Base-by-base conservation (phyloP, 805 yeast genomes). In the Saturnispora bothae region DNA sequence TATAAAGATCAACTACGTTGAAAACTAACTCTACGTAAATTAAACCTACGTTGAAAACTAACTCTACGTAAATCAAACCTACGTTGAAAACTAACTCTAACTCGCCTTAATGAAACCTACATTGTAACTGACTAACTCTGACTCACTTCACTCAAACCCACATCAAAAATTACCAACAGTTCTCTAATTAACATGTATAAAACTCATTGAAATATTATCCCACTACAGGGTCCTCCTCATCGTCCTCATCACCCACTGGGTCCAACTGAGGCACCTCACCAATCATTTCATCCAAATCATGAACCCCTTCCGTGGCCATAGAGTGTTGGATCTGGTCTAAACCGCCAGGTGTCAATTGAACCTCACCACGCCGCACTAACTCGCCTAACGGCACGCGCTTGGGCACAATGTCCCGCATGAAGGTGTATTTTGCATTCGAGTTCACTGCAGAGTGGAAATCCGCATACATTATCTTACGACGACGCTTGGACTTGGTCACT, bases 351-450 rank as follows among this genome's bases (percentile, higher is more conserved):
- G 39, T 41, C 16, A 55, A 50, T 28, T 48, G 55, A 3, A 72
- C 63, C 41, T 57, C 56, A 32, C 68, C 66, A 23, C 62, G 59
- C 21, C 61, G 59, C 5, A 74, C 60, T 2, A 78, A 60, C 15
- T 68, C 68, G 13, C 68, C 66, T 19, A 77, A 52, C 3, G 71
- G 66, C 17, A 63, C 66, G 0, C 79, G 71, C 48, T 69, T 71
- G 3, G 92, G 94, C 6, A 82, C 78, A 3, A 83, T 63, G 41
- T 77, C 81, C 30, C 69, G 61, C 42, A 83, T 61, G 53, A 83
- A 83, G 26, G 68, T 60, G 37, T 83, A 63, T 27, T 76, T 69
- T 33, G 78, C 84, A 43, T 69, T 72, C 36, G 64, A 61, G 18
- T 65, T 49, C 3, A 79, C 85, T 1, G 80, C 84, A 30, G 64